Base-by-base conservation (phyloP, 371 early-diverging fungal genomes). In the Zychaea mexicana region DNA sequence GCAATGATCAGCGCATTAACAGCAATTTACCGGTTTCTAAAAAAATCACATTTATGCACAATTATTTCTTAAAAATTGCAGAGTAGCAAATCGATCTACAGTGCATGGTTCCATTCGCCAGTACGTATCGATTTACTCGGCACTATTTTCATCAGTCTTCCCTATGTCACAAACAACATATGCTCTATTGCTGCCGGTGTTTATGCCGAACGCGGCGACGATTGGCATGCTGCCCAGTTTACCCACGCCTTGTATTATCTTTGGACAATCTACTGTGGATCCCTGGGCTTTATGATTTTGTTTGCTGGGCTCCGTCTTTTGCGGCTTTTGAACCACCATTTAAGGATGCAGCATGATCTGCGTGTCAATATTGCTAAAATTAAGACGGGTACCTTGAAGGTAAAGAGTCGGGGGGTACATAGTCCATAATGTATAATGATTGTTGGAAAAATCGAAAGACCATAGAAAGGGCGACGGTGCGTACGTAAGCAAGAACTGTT, bases 141-240 rank as follows among this genome's bases (percentile, higher is more conserved):
- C 15, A 62, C 74, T 3, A 42, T 45, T 0, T 58, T 69, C 24
- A 61, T 76, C 17, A 26, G 60, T 2, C 21, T 57, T 13, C 79
- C 79, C 5, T 72, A 74, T 42, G 52, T 79, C 12, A 69, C 72
- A n/a, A 79, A 79, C 32, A 79, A 76, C 47, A 58, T 70, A 15
- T 70, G 68, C 28, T 66, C 71, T 1, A 62, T 79, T 52, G 55
- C 57, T 17, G 69, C 74, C 12, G 72, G 74, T 3, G 45, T 72
- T 3, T 76, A 62, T 62, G 76, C 79, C 31, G 49, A 70, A 27
- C 63, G 52, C 30, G 69, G 69, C 2, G 60, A 79, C 13, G 46
- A 61, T 12, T 36, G 2, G 5, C 52, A 52, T 26, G 74, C 77
- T 1, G 64, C 62, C 19, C 38, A 67, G 3, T 76, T 72, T 45